Percentiles rank a stretch among this genome's conserved stretches.
These are phyloP conservation scores for Akebia trifoliata DNA, from an alignment of 164 flowering plant genomes.

Conservation along the genomic window DNA sequence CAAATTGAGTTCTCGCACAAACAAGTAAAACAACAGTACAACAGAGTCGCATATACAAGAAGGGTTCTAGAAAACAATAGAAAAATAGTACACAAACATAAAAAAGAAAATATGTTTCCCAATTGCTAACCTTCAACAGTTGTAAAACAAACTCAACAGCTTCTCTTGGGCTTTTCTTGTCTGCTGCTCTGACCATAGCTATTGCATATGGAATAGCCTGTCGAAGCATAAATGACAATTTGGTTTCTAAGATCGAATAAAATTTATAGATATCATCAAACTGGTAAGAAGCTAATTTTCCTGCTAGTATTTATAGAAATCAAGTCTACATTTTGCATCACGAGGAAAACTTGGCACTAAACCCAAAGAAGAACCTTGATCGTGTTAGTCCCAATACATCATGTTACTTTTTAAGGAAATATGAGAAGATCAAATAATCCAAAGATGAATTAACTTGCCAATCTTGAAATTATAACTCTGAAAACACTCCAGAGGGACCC, in stretches of 20 bases:
- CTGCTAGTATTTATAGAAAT: neutral
- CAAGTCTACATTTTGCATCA: neutral
- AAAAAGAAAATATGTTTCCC: neutral
- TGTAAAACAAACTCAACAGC: constrained; percentile 93
- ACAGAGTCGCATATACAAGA: too few relatives aligned
- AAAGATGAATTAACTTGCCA: too few relatives aligned
- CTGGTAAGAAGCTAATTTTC: neutral
- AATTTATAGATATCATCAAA: too few relatives aligned
- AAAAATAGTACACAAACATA: neutral
- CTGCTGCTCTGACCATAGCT: constrained; percentile 73
- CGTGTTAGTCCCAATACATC: too few relatives aligned
- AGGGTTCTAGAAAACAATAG: neutral
- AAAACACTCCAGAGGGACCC: too few relatives aligned
- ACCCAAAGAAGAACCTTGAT: too few relatives aligned
- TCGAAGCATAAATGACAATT: constrained; percentile 5
- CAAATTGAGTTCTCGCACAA: too few relatives aligned
- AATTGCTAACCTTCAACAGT: constrained; percentile 61
- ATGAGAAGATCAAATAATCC: too few relatives aligned
- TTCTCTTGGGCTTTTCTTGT: constrained; percentile 89
- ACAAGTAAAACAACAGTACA: too few relatives aligned
- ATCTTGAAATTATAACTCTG: too few relatives aligned
- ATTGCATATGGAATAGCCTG: constrained; percentile 93
- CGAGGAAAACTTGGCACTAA: too few relatives aligned
- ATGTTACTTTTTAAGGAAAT: too few relatives aligned
- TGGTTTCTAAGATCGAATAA: constrained; percentile 1